Percentiles rank a stretch among this genome's conserved stretches.
Evolutionary conservation across 2,329 filamentous ascomycete genomes (phyloP).

Genomic region (Phoma sp.): DNA sequence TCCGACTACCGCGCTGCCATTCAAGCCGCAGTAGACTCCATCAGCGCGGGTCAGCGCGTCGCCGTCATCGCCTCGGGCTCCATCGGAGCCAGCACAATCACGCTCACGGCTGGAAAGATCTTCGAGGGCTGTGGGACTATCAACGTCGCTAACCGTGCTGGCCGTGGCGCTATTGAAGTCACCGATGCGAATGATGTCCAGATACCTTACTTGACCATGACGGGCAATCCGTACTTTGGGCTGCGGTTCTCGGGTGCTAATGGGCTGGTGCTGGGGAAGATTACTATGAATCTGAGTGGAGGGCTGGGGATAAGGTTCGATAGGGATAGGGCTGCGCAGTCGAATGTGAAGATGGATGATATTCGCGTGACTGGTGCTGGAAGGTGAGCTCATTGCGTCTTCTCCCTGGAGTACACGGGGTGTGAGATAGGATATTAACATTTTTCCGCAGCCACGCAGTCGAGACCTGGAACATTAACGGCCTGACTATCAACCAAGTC

Average conservation of each 20-base stretch:
- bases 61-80: conserved; percentile 62
- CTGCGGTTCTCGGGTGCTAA: conserved; percentile 61
- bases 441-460: conserved; percentile 54
- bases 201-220: conserved; percentile 64
- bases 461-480: conserved; percentile 66
- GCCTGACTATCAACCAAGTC: conserved; percentile 58
- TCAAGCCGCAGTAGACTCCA: conserved; percentile 60
- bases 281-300: conserved; percentile 61
- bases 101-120: conserved; percentile 59
- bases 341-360: conserved; percentile 60
- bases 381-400: conserved; percentile 33
- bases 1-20: conserved; percentile 62
- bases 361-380: conserved; percentile 60
- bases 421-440: background rate
- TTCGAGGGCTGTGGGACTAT: conserved; percentile 67
- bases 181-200: conserved; percentile 56
- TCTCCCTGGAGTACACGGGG: too few relatives aligned
- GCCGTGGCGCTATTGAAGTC: conserved; percentile 62
- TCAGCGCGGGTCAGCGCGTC: conserved; percentile 60
- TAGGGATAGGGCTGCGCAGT: conserved; percentile 59
- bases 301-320: conserved; percentile 65
- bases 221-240: conserved; percentile 64
- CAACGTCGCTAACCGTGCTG: conserved; percentile 51
- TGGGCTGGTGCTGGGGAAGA: conserved; percentile 57
- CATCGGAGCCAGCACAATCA: conserved; percentile 61